Conservation (phyloP, 805 yeast species). For the Soucietia sequanensis region DNA sequence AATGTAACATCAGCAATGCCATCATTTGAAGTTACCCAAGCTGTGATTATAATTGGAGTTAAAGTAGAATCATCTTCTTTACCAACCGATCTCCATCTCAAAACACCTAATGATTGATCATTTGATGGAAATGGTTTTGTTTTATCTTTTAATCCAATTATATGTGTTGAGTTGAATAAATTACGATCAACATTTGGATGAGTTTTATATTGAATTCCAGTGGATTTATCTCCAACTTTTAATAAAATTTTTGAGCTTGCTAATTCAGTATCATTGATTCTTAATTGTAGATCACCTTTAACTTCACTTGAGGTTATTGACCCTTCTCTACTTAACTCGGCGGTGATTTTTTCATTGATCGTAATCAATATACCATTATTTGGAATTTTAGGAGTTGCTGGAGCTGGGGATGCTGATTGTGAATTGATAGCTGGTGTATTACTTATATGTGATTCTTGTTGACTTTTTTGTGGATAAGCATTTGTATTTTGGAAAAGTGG, state of each 20-base stretch:
- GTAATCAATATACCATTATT: conserved; percentile 81
- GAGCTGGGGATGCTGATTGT: conserved; percentile 22
- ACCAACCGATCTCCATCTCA: conserved; percentile 85
- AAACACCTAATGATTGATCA: conserved; percentile 85
- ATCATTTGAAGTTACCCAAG: conserved; percentile 76
- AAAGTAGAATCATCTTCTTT: conserved; percentile 54
- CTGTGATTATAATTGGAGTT: conserved; percentile 70
- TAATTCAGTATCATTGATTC: conserved; percentile 74
- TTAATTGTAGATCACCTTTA: conserved; percentile 87
- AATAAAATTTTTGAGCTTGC: conserved; percentile 66
- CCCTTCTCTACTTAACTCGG: conserved; percentile 84
- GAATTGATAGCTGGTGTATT: conserved; percentile 14
- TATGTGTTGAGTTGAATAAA: conserved; percentile 54
- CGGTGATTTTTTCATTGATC: conserved; percentile 73
- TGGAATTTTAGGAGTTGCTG: conserved; percentile 25
- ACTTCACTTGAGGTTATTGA: conserved; percentile 65
- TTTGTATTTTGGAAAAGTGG: conserved; percentile 29
- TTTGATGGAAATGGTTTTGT: conserved; percentile 85
- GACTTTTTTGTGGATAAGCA: conserved; percentile 23
- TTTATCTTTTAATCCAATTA: conserved; percentile 74
- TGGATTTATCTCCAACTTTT: conserved; percentile 45
- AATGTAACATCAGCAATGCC: conserved; percentile 72
- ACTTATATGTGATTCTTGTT: conserved; percentile 17
- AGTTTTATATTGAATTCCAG: conserved; percentile 75
- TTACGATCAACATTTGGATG: conserved; percentile 93